Evolutionary conservation across 352 stramenopile genomes (phyloP).

Genomic region (Globisporangium orthogonon): DNA sequence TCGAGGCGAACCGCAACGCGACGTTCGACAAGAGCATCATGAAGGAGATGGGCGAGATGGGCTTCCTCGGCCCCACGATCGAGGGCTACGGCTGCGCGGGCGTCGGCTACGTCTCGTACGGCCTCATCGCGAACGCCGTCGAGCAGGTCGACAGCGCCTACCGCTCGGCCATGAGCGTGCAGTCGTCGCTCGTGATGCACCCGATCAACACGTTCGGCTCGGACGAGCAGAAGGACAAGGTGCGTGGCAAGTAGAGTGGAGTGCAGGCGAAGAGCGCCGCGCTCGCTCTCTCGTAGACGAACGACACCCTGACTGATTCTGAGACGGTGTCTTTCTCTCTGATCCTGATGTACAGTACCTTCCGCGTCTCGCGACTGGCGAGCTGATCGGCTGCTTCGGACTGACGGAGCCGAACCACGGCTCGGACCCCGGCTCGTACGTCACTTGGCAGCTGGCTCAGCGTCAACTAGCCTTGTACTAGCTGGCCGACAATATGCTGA

Average conservation of each 20-base stretch:
- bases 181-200: slow-evolving; percentile 97
- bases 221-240: slow-evolving; percentile 94
- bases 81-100: slow-evolving; percentile 93
- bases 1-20: slow-evolving; percentile 93
- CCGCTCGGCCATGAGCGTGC: slow-evolving; percentile 96
- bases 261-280: no score
- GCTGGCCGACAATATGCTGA: not conserved
- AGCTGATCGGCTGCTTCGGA: slow-evolving; percentile 97
- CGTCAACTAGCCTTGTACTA: not conserved
- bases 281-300: no score
- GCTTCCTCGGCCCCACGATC: slow-evolving; percentile 93
- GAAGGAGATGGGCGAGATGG: slow-evolving; percentile 92
- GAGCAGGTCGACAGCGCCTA: slow-evolving; percentile 96
- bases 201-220: slow-evolving; percentile 97
- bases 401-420: slow-evolving; percentile 98
- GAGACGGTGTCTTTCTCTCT: no score
- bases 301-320: no score
- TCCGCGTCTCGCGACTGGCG: slow-evolving; percentile 90
- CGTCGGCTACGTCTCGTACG: slow-evolving; percentile 95
- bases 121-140: slow-evolving; percentile 95
- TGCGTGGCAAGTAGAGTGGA: slow-evolving; percentile 8
- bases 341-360: slow-evolving; percentile 76
- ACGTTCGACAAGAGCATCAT: slow-evolving; percentile 93
- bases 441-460: not conserved
- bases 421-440: slow-evolving; percentile 89